A percentile compares a stretch with the other conserved stretches of the same genome.
phyloP scores from a whole-genome alignment of 2,329 filamentous ascomycete species.

The Alternaria viburni region DNA sequence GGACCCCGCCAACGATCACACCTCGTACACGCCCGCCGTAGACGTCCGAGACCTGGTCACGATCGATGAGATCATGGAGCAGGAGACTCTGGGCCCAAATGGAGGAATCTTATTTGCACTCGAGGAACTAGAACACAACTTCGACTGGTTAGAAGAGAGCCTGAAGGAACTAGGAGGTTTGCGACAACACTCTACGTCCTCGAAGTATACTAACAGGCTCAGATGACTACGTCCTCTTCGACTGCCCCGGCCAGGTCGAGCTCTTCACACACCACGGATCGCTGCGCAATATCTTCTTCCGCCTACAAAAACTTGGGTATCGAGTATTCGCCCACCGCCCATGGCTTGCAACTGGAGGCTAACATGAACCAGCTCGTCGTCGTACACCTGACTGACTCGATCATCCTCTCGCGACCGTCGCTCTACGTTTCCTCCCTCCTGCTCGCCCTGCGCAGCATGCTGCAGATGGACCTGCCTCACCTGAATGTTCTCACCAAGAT shows the following conservation, averaged over 20 bases:
- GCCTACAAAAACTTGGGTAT: slow-evolving; percentile 88
- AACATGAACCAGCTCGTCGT: slow-evolving; percentile 76
- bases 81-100: slow-evolving; percentile 89
- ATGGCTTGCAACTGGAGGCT: slow-evolving; percentile 22
- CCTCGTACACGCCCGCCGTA: slow-evolving; percentile 84
- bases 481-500: slow-evolving; percentile 98
- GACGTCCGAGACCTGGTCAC: slow-evolving; percentile 90
- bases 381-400: slow-evolving; percentile 91
- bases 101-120: slow-evolving; percentile 91
- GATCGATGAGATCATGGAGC: slow-evolving; percentile 92
- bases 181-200: slow-evolving; percentile 8
- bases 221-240: slow-evolving; percentile 93
- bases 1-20: slow-evolving; percentile 94
- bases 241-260: slow-evolving; percentile 96
- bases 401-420: slow-evolving; percentile 89
- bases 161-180: slow-evolving; percentile 73
- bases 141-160: slow-evolving; percentile 87
- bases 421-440: slow-evolving; percentile 94
- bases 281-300: slow-evolving; percentile 88
- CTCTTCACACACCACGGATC: slow-evolving; percentile 95
- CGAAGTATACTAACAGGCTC: slow-evolving; percentile 15
- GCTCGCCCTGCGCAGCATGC: slow-evolving; percentile 91
- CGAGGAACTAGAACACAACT: slow-evolving; percentile 92
- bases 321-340: slow-evolving; percentile 67
- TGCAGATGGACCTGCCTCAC: slow-evolving; percentile 96